These are phyloP conservation scores for Leonotis leonurus DNA, from an alignment of 257 asterid genomes.

Conservation along the genomic window DNA sequence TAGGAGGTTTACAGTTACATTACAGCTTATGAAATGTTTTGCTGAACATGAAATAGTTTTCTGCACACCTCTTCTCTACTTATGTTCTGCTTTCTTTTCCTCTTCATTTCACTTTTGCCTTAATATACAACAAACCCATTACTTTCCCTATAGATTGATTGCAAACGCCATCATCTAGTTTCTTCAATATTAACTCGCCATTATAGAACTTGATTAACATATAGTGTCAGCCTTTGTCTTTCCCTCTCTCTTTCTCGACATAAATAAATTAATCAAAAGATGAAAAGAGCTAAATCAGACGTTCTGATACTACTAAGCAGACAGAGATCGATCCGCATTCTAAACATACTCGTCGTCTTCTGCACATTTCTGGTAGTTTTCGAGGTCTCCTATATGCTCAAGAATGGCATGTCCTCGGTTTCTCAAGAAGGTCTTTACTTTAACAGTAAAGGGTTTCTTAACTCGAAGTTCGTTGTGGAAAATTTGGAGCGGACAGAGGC, in stretches of 20 bases:
- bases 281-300: slow-evolving; percentile 50
- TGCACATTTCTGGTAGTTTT: slow-evolving; percentile 44
- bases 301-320: slow-evolving; percentile 39
- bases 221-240: not conserved
- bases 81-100: not conserved
- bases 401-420: slow-evolving; percentile 33
- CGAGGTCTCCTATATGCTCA: slow-evolving; percentile 63
- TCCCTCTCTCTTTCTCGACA: not conserved
- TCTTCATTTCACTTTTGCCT: not conserved
- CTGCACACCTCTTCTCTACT: not conserved
- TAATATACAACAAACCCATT: not conserved
- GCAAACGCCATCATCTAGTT: not conserved
- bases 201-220: not conserved
- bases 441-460: slow-evolving; percentile 30
- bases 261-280: slow-evolving; percentile 6
- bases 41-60: slow-evolving; percentile 22
- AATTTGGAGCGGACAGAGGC: slow-evolving; percentile 39
- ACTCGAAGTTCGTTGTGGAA: slow-evolving; percentile 40
- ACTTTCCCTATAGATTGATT: not conserved
- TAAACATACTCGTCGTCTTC: slow-evolving; percentile 34
- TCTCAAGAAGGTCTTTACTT: slow-evolving; percentile 25
- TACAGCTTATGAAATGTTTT: slow-evolving; percentile 13
- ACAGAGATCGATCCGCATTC: slow-evolving; percentile 39
- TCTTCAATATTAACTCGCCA: slow-evolving; percentile 6
- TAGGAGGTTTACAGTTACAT: not conserved